These are phyloP conservation scores for Scutellaria minor DNA, from an alignment of 257 asterid species.

Conservation along the genomic window DNA sequence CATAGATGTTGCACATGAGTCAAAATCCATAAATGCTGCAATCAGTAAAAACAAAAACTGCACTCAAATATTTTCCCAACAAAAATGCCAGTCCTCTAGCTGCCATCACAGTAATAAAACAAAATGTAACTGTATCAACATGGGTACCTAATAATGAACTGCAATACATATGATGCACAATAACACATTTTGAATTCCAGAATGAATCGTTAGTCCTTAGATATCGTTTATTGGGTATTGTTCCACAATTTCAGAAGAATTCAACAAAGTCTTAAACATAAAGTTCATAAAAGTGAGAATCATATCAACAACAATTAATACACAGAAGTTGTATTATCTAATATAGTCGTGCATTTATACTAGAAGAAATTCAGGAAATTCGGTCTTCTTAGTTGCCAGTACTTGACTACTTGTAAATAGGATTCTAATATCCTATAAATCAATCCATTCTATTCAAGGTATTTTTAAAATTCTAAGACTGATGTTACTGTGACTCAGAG, in stretches of 20 bases:
- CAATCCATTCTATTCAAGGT: background rate
- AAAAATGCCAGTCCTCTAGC: background rate
- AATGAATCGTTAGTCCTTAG: background rate
- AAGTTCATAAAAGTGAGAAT: background rate
- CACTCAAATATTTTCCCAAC: constrained; percentile 15
- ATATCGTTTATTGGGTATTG: background rate
- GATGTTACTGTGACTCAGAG: background rate
- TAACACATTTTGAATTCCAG: background rate
- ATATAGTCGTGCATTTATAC: background rate
- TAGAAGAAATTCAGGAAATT: background rate
- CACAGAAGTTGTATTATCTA: background rate
- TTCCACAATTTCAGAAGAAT: constrained; percentile 1
- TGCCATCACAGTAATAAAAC: background rate
- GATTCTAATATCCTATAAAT: background rate
- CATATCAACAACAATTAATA: background rate
- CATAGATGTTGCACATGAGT: constrained; percentile 21
- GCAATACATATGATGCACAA: background rate
- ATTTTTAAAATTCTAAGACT: background rate
- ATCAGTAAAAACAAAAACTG: constrained; percentile 29
- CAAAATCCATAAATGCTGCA: constrained; percentile 27
- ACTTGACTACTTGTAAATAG: background rate
- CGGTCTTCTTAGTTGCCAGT: background rate
- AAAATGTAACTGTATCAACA: constrained; percentile 18
- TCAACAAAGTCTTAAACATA: background rate
- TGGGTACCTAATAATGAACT: background rate